phyloP scores from a whole-genome alignment of 1,284 basidiomycete species.

The Cutaneotrichosporon mucoides region DNA sequence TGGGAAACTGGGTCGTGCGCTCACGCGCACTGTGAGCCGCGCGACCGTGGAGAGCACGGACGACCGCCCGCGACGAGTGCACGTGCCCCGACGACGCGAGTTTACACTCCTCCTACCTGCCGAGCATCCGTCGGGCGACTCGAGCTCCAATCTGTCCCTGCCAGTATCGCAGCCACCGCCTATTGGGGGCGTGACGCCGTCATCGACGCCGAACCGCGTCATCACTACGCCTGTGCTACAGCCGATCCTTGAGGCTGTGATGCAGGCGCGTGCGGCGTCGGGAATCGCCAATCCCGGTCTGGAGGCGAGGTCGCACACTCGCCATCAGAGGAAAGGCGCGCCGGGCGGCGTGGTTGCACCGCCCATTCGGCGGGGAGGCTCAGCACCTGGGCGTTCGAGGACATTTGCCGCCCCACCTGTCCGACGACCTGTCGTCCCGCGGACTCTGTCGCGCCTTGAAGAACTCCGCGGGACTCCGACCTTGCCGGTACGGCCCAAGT shows the following conservation, averaged over 20 bases:
- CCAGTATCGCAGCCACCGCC: not conserved
- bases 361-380: conserved; percentile 24
- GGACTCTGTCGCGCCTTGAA: conserved; percentile 28
- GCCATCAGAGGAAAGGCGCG: not conserved
- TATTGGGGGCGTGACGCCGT: not conserved
- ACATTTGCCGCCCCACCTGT: conserved; percentile 30
- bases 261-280: conserved; percentile 30
- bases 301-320: not conserved
- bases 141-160: not conserved
- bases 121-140: not conserved
- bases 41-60: conserved; percentile 17
- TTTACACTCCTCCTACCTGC: conserved; percentile 55
- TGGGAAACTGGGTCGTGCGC: conserved; percentile 12
- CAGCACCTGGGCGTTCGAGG: conserved; percentile 24
- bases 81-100: conserved; percentile 51
- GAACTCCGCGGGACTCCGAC: conserved; percentile 18
- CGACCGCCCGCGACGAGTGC: conserved; percentile 35
- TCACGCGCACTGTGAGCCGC: conserved; percentile 16
- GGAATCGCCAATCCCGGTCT: not conserved
- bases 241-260: conserved; percentile 55
- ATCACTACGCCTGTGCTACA: conserved; percentile 60
- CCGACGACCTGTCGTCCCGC: conserved; percentile 18
- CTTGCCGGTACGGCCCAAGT: conserved; percentile 36
- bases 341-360: not conserved
- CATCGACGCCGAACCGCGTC: conserved; percentile 44